phyloP scores from a whole-genome alignment of 169 alveolate genomes.

The Plasmodium cynomolgi region DNA sequence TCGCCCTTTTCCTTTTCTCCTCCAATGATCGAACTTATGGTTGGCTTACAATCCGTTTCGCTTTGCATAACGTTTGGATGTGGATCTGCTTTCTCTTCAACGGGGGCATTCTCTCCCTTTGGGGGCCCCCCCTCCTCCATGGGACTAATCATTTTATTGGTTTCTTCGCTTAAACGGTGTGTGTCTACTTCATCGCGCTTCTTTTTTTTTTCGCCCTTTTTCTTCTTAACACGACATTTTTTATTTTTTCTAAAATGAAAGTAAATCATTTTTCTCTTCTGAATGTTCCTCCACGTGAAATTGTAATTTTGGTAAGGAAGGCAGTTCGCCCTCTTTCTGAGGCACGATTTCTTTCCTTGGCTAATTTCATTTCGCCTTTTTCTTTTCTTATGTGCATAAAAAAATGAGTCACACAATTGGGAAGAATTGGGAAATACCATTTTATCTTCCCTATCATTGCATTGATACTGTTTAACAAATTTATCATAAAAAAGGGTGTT shows the following conservation, averaged over 20 bases:
- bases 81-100: background rate
- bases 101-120: background rate
- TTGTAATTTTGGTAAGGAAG: conserved; percentile 37
- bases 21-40: background rate
- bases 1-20: background rate
- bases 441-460: conserved; percentile 15
- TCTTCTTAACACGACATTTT: background rate
- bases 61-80: background rate
- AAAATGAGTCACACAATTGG: conserved; percentile 18
- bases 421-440: background rate
- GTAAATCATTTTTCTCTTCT: conserved; percentile 22
- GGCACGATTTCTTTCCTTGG: background rate
- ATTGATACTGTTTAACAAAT: conserved; percentile 11
- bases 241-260: conserved; percentile 2
- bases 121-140: background rate
- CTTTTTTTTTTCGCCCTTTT: background rate
- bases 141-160: background rate
- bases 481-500: conserved; percentile 34
- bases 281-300: conserved; percentile 26
- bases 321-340: background rate
- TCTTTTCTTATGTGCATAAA: conserved; percentile 34
- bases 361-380: background rate
- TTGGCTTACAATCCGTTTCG: background rate
- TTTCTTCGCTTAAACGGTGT: background rate
- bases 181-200: background rate